A percentile compares a stretch with the other conserved stretches of the same genome.
Evolutionary conservation across 1,284 basidiomycete genomes (phyloP).

Genomic region (Meira miltonrushii): DNA sequence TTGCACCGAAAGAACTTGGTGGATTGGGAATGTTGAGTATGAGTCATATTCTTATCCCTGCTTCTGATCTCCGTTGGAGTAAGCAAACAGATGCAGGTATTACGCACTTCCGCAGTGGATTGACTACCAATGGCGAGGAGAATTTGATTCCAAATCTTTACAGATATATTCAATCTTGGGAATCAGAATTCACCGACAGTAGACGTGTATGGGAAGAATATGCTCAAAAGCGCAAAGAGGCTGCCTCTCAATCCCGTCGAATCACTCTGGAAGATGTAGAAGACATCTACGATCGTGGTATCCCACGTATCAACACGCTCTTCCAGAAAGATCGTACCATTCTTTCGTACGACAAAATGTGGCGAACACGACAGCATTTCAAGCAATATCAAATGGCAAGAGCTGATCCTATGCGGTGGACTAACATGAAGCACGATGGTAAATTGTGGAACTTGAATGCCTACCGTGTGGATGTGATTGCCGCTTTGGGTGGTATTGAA

Average conservation of each 20-base stretch:
- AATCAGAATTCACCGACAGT: constrained; percentile 95
- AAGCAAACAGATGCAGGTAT: constrained; percentile 88
- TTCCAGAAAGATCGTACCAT: constrained; percentile 98
- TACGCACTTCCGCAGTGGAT: constrained; percentile 94
- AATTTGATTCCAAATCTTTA: constrained; percentile 78
- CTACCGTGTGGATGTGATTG: constrained; percentile 97
- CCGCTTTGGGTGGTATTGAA: constrained; percentile 96
- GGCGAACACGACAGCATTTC: constrained; percentile 79
- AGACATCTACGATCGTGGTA: constrained; percentile 96
- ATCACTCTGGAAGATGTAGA: constrained; percentile 96
- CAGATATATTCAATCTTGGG: constrained; percentile 97
- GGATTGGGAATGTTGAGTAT: constrained; percentile 98
- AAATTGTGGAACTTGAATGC: constrained; percentile 98
- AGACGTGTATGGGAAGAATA: constrained; percentile 99
- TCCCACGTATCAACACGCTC: constrained; percentile 91
- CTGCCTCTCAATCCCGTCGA: constrained; percentile 92
- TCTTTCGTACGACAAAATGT: constrained; percentile 93
- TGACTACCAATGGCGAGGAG: constrained; percentile 69
- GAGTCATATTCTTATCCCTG: constrained; percentile 97
- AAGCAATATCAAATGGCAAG: constrained; percentile 94
- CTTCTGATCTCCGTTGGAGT: constrained; percentile 93
- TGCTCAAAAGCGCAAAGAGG: constrained; percentile 98
- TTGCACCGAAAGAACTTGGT: constrained; percentile 58
- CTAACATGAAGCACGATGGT: constrained; percentile 92
- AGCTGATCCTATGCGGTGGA: constrained; percentile 94